Evolutionary conservation across 768 basidiomycete species (phyloP).

Genomic region (Russula ochroleuca): DNA sequence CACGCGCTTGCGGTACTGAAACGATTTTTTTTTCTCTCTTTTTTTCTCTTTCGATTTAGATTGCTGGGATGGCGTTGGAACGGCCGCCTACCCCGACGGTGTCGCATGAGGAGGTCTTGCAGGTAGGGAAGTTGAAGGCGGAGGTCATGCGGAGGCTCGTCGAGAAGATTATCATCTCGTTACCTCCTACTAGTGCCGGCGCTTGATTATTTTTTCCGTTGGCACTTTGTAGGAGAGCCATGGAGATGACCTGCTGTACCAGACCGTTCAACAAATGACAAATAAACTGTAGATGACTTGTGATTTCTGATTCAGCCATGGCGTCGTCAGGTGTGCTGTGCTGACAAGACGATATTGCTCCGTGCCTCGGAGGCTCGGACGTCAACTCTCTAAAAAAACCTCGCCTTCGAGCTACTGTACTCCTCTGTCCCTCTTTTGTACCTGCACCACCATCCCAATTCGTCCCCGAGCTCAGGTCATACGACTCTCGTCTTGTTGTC

Average conservation of each 20-base stretch:
- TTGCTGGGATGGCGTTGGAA: slow-evolving; percentile 53
- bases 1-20: no score
- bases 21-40: no score
- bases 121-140: slow-evolving; percentile 59
- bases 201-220: background rate
- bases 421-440: background rate
- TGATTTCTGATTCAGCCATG: no score
- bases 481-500: background rate
- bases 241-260: background rate
- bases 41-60: slow-evolving; percentile 39
- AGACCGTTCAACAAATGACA: no score
- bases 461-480: background rate
- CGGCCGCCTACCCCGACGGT: slow-evolving; percentile 45
- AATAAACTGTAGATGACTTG: no score
- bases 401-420: background rate
- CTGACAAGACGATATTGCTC: background rate
- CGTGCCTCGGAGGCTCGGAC: slow-evolving; percentile 17
- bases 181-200: background rate
- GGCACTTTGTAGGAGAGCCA: background rate
- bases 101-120: slow-evolving; percentile 77
- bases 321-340: no score
- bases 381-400: background rate
- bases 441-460: background rate
- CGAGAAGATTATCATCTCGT: slow-evolving; percentile 48
- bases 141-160: slow-evolving; percentile 70